Conservation (phyloP, 306 rosid genomes). For the Prunus fruticosa region DNA sequence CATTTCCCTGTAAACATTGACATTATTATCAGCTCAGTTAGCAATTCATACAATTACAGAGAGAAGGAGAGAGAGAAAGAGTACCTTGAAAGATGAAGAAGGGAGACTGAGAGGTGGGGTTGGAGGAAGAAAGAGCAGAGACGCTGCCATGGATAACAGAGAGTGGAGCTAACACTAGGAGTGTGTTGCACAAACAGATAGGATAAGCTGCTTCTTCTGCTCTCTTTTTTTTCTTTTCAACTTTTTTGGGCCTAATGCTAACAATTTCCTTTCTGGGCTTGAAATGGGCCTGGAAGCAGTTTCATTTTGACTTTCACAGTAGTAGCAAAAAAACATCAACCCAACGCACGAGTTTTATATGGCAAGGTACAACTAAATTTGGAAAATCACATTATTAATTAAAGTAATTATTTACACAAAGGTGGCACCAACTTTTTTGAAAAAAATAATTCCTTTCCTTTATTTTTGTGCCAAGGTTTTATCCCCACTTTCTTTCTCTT, state of each 20-base stretch:
- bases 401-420: not conserved
- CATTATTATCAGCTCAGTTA: not conserved
- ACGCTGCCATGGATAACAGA: conserved; percentile 45
- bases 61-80: not conserved
- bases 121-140: conserved; percentile 46
- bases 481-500: not conserved
- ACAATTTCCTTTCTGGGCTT: not conserved
- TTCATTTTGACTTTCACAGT: not conserved
- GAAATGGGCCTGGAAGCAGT: not conserved
- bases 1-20: conserved; percentile 51
- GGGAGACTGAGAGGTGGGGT: conserved; percentile 21
- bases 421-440: not conserved
- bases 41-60: not conserved
- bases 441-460: not conserved
- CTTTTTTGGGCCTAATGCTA: not conserved
- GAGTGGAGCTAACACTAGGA: not conserved
- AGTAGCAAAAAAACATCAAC: not conserved
- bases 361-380: not conserved
- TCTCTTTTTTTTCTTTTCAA: not conserved
- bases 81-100: conserved; percentile 76
- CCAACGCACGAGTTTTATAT: too few species aligned
- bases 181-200: not conserved
- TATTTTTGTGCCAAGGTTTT: conserved; percentile 10
- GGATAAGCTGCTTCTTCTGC: not conserved
- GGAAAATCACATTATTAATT: not conserved